These are phyloP conservation scores for Fusarium sp. DNA, from an alignment of 2,329 filamentous ascomycete species.

Conservation along the genomic window DNA sequence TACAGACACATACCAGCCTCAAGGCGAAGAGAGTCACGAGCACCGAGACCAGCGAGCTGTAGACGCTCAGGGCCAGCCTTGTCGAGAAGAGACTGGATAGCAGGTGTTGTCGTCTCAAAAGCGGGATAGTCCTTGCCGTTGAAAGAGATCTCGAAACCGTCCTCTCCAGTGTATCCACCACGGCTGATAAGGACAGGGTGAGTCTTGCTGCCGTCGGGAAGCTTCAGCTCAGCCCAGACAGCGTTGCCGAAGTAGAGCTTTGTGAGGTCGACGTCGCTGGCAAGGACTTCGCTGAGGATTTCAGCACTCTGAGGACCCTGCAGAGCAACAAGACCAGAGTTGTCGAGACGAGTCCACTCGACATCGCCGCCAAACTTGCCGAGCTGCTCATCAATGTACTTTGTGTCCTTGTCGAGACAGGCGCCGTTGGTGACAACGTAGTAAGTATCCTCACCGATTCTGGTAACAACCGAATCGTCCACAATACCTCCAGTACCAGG, in stretches of 20 bases:
- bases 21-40: conserved; percentile 89
- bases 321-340: conserved; percentile 84
- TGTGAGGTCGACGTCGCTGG: conserved; percentile 67
- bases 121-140: conserved; percentile 57
- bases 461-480: conserved; percentile 92
- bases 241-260: conserved; percentile 86
- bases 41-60: conserved; percentile 87
- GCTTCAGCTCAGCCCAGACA: conserved; percentile 72
- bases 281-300: conserved; percentile 74
- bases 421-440: conserved; percentile 97
- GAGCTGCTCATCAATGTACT: conserved; percentile 79
- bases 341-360: conserved; percentile 77
- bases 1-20: conserved; percentile 99
- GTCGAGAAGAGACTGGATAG: conserved; percentile 76
- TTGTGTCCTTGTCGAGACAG: conserved; percentile 88
- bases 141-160: conserved; percentile 97
- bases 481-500: conserved; percentile 88
- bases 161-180: conserved; percentile 96
- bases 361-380: conserved; percentile 64
- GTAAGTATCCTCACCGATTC: conserved; percentile 78
- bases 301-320: conserved; percentile 84
- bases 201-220: conserved; percentile 62
- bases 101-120: conserved; percentile 61
- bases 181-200: conserved; percentile 75
- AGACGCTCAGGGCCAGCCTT: conserved; percentile 71